Evolutionary conservation across 1,139 yeast genomes (phyloP).

Genomic region (Debaryomyces psychrophilus): DNA sequence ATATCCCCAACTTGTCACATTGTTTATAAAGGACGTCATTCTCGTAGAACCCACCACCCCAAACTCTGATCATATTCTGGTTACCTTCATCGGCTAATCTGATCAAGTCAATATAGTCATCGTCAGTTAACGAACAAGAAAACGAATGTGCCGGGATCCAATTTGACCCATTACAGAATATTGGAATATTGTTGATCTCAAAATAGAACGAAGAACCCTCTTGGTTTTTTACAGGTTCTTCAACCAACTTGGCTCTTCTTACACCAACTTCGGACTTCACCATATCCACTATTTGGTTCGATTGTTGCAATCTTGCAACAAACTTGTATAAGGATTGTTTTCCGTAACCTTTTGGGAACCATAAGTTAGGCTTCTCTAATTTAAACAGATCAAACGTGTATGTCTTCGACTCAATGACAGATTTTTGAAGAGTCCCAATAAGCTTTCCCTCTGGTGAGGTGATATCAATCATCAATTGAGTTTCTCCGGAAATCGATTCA

Average conservation of each 20-base stretch:
- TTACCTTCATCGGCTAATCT: constrained; percentile 36
- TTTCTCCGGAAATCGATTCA: neutral
- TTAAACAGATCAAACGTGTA: neutral
- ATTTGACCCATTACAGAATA: constrained; percentile 44
- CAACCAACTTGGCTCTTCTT: constrained; percentile 41
- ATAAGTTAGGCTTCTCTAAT: constrained; percentile 31
- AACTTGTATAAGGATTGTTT: constrained; percentile 35
- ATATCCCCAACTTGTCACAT: constrained; percentile 46
- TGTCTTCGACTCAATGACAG: neutral
- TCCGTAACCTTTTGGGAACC: constrained; percentile 49
- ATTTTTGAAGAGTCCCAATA: neutral
- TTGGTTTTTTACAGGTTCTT: constrained; percentile 32
- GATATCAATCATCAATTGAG: constrained; percentile 1
- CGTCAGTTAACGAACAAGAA: constrained; percentile 28
- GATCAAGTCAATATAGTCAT: constrained; percentile 40
- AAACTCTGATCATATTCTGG: constrained; percentile 49
- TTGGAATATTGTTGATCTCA: constrained; percentile 39
- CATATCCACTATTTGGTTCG: constrained; percentile 6
- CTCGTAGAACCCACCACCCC: constrained; percentile 57
- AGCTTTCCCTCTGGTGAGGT: neutral
- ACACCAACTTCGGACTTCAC: constrained; percentile 32
- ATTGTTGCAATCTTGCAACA: constrained; percentile 15
- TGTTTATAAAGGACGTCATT: constrained; percentile 41
- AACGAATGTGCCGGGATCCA: constrained; percentile 55
- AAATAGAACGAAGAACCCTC: constrained; percentile 45